Conservation (phyloP, 2,329 filamentous ascomycete genomes). For the Alternaria sp. region DNA sequence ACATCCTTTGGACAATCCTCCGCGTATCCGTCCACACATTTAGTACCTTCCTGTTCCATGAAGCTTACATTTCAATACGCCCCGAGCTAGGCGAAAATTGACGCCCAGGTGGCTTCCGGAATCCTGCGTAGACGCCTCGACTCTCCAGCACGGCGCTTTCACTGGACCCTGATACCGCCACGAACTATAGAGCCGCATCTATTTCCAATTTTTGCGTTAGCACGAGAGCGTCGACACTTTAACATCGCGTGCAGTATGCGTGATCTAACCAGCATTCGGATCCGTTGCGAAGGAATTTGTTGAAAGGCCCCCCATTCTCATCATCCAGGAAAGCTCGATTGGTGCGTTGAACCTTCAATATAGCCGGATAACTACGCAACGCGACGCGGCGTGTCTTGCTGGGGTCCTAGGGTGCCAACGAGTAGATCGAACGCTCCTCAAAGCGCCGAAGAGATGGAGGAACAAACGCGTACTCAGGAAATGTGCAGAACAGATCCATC, state of each 20-base stretch:
- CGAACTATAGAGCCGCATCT: neutral
- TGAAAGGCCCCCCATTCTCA: neutral
- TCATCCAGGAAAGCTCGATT: neutral
- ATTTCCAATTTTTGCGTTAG: neutral
- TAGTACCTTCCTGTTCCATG: neutral
- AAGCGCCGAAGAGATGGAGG: neutral
- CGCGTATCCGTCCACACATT: neutral
- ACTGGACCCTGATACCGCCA: neutral
- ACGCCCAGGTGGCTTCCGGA: neutral
- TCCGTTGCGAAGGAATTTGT: neutral
- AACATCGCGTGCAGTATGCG: neutral
- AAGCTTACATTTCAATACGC: neutral
- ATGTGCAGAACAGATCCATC: neutral
- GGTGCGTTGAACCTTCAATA: neutral
- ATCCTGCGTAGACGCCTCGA: neutral
- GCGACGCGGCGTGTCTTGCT: neutral
- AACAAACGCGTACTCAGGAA: neutral
- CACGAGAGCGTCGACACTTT: neutral
- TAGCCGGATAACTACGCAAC: neutral
- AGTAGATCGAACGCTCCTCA: neutral
- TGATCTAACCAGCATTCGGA: neutral
- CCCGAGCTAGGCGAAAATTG: neutral
- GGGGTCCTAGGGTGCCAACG: neutral
- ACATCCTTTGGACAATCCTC: neutral
- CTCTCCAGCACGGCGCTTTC: neutral